These are phyloP conservation scores for Excoecaria cochinchinensis DNA, from an alignment of 345 rosid genomes.

Conservation along the genomic window DNA sequence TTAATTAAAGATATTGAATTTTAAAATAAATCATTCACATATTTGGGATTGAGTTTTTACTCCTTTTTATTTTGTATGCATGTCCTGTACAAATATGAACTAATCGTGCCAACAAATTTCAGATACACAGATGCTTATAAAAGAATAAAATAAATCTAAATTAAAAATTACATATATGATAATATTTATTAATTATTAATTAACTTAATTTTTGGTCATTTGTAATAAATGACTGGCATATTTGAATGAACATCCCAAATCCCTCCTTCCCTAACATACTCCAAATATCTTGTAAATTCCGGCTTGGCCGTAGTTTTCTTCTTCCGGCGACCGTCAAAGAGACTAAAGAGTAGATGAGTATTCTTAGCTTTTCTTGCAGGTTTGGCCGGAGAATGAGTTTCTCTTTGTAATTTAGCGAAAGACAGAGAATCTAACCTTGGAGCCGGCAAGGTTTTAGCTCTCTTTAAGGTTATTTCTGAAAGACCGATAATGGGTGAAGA, in stretches of 20 bases:
- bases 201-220: conserved; percentile 15
- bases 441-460: conserved; percentile 46
- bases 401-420: background rate
- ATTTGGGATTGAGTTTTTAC: too few relatives aligned
- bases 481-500: conserved; percentile 25
- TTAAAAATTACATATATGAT: too few relatives aligned
- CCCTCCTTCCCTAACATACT: conserved; percentile 74
- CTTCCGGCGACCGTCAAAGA: conserved; percentile 49
- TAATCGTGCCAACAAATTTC: too few relatives aligned
- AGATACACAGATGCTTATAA: too few relatives aligned
- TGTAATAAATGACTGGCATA: conserved; percentile 48
- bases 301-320: conserved; percentile 65
- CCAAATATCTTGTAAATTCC: conserved; percentile 64
- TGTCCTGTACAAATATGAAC: too few relatives aligned
- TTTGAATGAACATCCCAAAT: conserved; percentile 53
- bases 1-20: too few relatives aligned
- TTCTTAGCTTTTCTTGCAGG: conserved; percentile 35
- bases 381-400: conserved; percentile 7
- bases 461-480: conserved; percentile 37
- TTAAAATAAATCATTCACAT: too few relatives aligned
- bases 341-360: conserved; percentile 59
- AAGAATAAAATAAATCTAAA: too few relatives aligned
- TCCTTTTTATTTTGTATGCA: too few relatives aligned
- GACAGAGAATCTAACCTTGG: too few relatives aligned
- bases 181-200: too few relatives aligned